Base-by-base conservation (phyloP, 2,329 filamentous ascomycete species). In the Fragosphaeria purpurea region DNA sequence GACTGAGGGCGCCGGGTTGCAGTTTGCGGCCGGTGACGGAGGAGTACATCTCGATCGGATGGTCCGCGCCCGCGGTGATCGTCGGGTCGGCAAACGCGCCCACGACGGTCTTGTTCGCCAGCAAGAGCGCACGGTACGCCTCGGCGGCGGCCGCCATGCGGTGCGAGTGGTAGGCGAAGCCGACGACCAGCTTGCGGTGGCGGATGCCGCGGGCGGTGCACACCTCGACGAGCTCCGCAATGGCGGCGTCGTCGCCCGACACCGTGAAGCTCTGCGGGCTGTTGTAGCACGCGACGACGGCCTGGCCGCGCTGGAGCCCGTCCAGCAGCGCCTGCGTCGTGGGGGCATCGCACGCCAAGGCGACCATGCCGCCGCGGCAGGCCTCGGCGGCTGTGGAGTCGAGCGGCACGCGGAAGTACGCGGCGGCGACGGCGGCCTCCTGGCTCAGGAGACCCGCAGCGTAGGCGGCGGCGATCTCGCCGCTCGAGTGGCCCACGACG, bases 381-480 rank as follows among this genome's bases (percentile, higher is more conserved):
- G 50, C 30, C 3, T 50, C 53, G 0, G 49, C 43, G 2, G 50
- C 50, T 4, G 51, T n/a, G 58, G 58, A 54, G 7, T 63, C 56
- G 45, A 61, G 59, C 9, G 67, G 56, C 0, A 73, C 72, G 0
- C 74, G 68, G 47, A 70, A 70, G 55, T 73, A 76, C 0, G 73
- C 70, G 13, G 69, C 62, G 0, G 58, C 57, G 4, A 76, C 71
- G 4, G 73, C 72, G 9, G 72, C 68, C 2, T 57, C 46, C 2
- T 62, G 62, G 0, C 61, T 61, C 3, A 79, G 48, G 13, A 67
- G 61, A 0, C 73, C 73, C 0, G 71, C 68, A 0, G 73, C 71
- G 54, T 75, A 78, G 0, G 71, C 74, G 0, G 73, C 73, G 0
- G 60, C 72, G 12, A 76, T 75, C 54, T 77, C 74, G 2, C 74